Evolutionary conservation across 495 filamentous ascomycete genomes (phyloP).

Genomic region (Xylaria curta): DNA sequence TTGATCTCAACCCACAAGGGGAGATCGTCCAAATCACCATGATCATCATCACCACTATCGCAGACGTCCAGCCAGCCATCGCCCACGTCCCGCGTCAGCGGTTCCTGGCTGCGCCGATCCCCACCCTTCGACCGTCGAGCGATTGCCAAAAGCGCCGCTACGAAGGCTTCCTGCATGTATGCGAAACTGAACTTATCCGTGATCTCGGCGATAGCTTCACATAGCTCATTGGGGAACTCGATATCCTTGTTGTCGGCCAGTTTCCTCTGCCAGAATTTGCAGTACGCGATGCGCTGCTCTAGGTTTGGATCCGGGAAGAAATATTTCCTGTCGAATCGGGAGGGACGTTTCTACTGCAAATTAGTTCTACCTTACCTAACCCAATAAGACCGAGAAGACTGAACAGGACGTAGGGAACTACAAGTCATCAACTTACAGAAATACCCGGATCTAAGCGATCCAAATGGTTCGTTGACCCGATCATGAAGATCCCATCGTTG

Average conservation of each 20-base stretch:
- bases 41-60: conserved; percentile 35
- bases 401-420: background rate
- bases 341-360: conserved; percentile 57
- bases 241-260: conserved; percentile 58
- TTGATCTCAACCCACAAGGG: conserved; percentile 62
- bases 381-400: background rate
- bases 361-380: background rate
- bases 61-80: conserved; percentile 33
- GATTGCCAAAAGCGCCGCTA: conserved; percentile 63
- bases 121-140: conserved; percentile 38
- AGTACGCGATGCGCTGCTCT: conserved; percentile 62
- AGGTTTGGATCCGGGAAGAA: conserved; percentile 61
- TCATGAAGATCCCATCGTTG: conserved; percentile 71
- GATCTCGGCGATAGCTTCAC: conserved; percentile 60
- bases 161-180: conserved; percentile 70
- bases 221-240: conserved; percentile 62
- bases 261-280: conserved; percentile 65
- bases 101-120: background rate
- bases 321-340: conserved; percentile 70
- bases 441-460: conserved; percentile 67
- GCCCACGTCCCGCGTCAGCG: conserved; percentile 27
- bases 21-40: conserved; percentile 51
- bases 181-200: conserved; percentile 69
- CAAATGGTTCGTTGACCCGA: conserved; percentile 68
- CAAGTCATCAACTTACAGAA: conserved; percentile 41